Conservation (phyloP, 495 filamentous ascomycete species). For the Aspergillus conjunctus region DNA sequence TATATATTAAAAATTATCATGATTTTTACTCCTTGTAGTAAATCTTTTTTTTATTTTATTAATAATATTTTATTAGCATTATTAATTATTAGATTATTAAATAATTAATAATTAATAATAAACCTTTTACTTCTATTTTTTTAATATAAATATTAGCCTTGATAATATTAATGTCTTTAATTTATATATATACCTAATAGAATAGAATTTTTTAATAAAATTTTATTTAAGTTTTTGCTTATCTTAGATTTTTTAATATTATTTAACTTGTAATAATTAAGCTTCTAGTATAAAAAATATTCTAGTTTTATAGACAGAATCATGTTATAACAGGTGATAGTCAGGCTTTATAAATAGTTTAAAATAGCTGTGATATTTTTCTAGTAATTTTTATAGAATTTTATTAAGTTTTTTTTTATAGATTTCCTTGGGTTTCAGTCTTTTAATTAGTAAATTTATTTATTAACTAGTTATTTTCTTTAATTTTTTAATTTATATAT, state of each 20-base stretch:
- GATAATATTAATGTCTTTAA: constrained; percentile 1
- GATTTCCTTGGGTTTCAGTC: not conserved
- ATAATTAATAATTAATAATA: too few relatives aligned
- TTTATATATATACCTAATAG: not conserved
- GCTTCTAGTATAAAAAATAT: not conserved
- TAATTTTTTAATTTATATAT: too few relatives aligned
- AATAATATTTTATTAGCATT: constrained; percentile 12
- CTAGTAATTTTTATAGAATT: not conserved
- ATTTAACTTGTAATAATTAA: not conserved
- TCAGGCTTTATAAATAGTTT: not conserved
- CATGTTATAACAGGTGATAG: not conserved
- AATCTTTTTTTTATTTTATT: constrained; percentile 10
- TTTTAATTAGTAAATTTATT: too few relatives aligned
- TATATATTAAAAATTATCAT: constrained; percentile 4
- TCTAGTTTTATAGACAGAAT: not conserved
- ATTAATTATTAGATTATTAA: constrained; percentile 7
- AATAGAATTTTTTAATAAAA: not conserved
- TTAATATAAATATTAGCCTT: too few relatives aligned
- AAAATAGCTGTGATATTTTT: not conserved
- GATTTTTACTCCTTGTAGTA: constrained; percentile 1
- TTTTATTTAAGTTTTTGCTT: not conserved
- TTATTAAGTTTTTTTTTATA: constrained; percentile 2
- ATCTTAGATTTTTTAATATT: not conserved
- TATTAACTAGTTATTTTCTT: too few relatives aligned
- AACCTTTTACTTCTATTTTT: not conserved